These are phyloP conservation scores for Solanum aculeatissimum DNA, from an alignment of 305 asterid species.

Conservation along the genomic window DNA sequence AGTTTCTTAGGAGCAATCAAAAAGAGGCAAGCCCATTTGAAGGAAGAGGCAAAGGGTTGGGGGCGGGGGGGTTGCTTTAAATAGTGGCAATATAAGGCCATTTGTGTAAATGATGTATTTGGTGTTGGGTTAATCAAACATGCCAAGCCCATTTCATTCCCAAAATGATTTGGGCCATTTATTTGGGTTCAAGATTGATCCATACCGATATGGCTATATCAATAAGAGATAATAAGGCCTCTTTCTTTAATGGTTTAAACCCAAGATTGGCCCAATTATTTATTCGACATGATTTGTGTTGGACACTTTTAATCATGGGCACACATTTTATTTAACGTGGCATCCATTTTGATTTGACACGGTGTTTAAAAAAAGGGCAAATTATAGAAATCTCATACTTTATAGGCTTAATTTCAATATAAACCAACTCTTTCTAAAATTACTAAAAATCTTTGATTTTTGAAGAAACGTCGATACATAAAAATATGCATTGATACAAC, in stretches of 20 bases:
- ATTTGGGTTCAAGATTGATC: not conserved
- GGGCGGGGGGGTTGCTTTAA: too few species aligned
- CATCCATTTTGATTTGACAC: too few species aligned
- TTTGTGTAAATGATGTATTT: not conserved
- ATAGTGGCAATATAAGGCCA: not conserved
- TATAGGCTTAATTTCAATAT: too few species aligned
- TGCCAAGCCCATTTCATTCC: not conserved
- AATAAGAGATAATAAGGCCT: not conserved
- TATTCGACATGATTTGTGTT: not conserved
- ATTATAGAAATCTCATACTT: too few species aligned
- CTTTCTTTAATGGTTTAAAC: not conserved
- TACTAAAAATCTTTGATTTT: too few species aligned
- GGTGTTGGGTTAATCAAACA: not conserved
- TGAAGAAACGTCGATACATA: too few species aligned
- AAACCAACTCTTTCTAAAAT: too few species aligned
- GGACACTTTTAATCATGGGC: not conserved
- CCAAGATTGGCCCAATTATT: not conserved
- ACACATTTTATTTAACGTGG: not conserved
- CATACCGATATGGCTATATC: not conserved
- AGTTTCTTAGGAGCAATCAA: too few species aligned
- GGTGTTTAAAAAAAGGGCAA: too few species aligned
- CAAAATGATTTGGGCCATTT: not conserved
- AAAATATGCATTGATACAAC: too few species aligned
- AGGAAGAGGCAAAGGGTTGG: too few species aligned
- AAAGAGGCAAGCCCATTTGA: too few species aligned